These are phyloP conservation scores for Xylariaceae sp. DNA, from an alignment of 2,329 filamentous ascomycete genomes.

Conservation along the genomic window DNA sequence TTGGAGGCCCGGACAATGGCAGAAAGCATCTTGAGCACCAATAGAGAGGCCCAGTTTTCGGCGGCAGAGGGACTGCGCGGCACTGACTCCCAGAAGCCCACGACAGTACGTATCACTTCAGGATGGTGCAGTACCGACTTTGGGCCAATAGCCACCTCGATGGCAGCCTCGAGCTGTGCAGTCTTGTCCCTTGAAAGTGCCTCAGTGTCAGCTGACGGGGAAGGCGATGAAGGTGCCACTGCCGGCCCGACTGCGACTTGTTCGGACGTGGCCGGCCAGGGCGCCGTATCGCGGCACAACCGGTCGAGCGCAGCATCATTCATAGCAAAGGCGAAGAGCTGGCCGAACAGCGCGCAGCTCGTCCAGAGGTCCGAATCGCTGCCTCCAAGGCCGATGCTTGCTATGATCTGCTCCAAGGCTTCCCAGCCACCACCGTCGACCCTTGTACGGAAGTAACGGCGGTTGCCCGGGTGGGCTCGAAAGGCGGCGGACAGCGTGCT, in stretches of 20 bases:
- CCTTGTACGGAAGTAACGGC: conserved; percentile 73
- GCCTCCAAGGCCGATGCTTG: conserved; percentile 57
- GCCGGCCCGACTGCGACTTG: conserved; percentile 12
- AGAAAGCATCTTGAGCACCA: conserved; percentile 58
- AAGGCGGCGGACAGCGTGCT: conserved; percentile 69
- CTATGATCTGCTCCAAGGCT: conserved; percentile 64
- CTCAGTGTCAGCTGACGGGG: no score
- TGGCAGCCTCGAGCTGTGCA: conserved; percentile 23
- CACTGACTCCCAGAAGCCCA: conserved; percentile 58
- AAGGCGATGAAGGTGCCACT: no score
- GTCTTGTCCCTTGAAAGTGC: no score
- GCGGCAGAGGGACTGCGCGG: conserved; percentile 37
- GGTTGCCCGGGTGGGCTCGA: conserved; percentile 74
- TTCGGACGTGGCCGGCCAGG: conserved; percentile 6
- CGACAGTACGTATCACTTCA: conserved; percentile 54
- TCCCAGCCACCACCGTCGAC: conserved; percentile 74
- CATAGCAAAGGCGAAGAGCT: conserved; percentile 71
- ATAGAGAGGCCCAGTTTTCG: conserved; percentile 49
- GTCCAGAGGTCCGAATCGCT: conserved; percentile 61
- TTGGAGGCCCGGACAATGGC: conserved; percentile 53
- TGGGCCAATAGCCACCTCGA: conserved; percentile 42
- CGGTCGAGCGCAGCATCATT: conserved; percentile 68
- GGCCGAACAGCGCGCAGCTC: conserved; percentile 69
- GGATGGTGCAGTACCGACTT: conserved; percentile 50
- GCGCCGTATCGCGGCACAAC: conserved; percentile 49